A percentile compares a stretch with the other conserved stretches of the same genome.
These are phyloP conservation scores for Xylariaceae sp. DNA, from an alignment of 2,329 filamentous ascomycete genomes.

Conservation along the genomic window DNA sequence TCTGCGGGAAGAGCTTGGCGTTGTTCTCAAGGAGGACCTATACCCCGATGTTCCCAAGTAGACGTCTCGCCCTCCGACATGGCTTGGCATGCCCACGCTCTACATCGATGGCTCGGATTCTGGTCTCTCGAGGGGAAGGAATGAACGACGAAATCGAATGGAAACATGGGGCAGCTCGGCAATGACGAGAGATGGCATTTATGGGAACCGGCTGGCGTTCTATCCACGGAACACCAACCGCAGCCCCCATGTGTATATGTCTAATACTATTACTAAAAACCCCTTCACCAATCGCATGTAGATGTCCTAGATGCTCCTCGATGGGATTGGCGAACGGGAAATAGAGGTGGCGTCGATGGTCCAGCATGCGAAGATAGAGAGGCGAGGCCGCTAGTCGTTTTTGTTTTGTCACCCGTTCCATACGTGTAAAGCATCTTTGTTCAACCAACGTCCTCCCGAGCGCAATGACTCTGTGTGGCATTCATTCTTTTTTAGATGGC, in stretches of 20 bases:
- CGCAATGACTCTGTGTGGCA: too few species aligned
- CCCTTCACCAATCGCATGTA: constrained; percentile 8
- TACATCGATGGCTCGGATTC: not conserved
- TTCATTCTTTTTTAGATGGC: too few species aligned
- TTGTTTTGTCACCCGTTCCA: constrained; percentile 2
- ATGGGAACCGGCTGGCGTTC: constrained; percentile 7
- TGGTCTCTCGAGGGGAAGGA: constrained; percentile 1
- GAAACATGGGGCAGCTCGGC: constrained; percentile 3
- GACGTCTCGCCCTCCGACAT: constrained; percentile 4
- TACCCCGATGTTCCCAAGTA: constrained; percentile 65
- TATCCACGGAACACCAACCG: constrained; percentile 6
- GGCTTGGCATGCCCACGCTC: constrained; percentile 1
- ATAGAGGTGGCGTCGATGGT: not conserved
- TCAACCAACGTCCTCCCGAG: constrained; percentile 3
- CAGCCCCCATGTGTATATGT: constrained; percentile 21
- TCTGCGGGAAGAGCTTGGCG: constrained; percentile 88
- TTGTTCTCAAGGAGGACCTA: constrained; percentile 86
- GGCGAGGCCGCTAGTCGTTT: constrained; percentile 9
- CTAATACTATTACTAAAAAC: constrained; percentile 18
- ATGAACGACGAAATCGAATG: constrained; percentile 4
- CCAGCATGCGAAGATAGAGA: constrained; percentile 13
- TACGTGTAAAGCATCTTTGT: constrained; percentile 17
- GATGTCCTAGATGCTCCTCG: constrained; percentile 8
- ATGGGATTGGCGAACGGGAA: constrained; percentile 2
- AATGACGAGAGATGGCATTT: constrained; percentile 3